Conservation (phyloP, 805 yeast genomes). For the Sugiyamaella valdiviana region DNA sequence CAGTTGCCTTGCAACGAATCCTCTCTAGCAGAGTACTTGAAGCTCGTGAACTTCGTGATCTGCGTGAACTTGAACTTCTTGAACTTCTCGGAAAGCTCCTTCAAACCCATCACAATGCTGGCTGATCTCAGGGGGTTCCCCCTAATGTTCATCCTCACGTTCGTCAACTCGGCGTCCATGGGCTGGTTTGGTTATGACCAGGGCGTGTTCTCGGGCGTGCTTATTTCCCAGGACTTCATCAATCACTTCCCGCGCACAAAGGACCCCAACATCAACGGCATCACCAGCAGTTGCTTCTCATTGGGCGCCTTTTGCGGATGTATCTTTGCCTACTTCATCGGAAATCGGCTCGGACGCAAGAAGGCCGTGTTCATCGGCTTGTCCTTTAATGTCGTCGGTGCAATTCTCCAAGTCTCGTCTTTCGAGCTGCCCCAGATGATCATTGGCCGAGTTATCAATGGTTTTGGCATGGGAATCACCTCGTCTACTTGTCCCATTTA, state of each 20-base stretch:
- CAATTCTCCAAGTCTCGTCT: slow-evolving; percentile 38
- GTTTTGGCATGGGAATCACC: slow-evolving; percentile 60
- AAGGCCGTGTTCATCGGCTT: slow-evolving; percentile 43
- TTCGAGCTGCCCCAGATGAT: slow-evolving; percentile 20
- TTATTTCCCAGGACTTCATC: slow-evolving; percentile 3
- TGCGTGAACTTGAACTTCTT: no score
- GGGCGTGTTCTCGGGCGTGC: slow-evolving; percentile 11
- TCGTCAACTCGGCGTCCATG: slow-evolving; percentile 2
- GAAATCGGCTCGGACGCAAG: slow-evolving; percentile 44
- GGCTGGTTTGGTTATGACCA: slow-evolving; percentile 12
- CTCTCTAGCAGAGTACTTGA: no score
- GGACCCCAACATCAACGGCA: slow-evolving; percentile 10
- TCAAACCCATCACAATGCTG: neutral
- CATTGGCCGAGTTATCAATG: slow-evolving; percentile 55
- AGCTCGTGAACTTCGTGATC: no score
- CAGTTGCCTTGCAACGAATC: no score
- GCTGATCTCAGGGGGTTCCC: slow-evolving; percentile 1
- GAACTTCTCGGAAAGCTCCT: no score
- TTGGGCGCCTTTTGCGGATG: slow-evolving; percentile 5
- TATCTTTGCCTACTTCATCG: slow-evolving; percentile 28
- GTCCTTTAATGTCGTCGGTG: slow-evolving; percentile 45
- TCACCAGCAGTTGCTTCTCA: slow-evolving; percentile 12
- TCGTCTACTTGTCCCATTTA: slow-evolving; percentile 79
- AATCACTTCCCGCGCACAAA: slow-evolving; percentile 6
- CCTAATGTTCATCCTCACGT: slow-evolving; percentile 8